Base-by-base conservation (phyloP, 2,329 filamentous ascomycete species). In the Diaporthe sp. region DNA sequence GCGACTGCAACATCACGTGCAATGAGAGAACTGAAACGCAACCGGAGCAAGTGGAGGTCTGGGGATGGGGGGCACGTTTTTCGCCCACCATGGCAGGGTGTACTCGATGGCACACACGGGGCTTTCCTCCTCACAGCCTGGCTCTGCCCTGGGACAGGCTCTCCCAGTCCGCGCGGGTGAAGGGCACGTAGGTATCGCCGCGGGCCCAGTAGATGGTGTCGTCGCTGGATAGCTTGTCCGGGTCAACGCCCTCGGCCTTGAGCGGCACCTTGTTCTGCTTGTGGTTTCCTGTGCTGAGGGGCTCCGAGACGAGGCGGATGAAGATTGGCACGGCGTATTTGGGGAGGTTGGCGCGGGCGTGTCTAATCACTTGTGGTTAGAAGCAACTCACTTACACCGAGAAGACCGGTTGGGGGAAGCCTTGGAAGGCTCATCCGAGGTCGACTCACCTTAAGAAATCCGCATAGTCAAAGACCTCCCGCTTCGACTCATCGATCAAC, bases 211-310 rank as follows among this genome's bases (percentile, higher is more conserved):
- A 81, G 4, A 90, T 72, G 37, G 82, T 79, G 71, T 89, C 88
- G 2, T 82, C 80, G 1, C 77, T 77, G 30, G 82, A 79, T 6
- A 87, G 83, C 79, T 86, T 86, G 32, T 82, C 81, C 2, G 90
- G 88, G 80, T 94, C 89, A 19, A 94, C 88, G 0, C 92, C 93
- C 76, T 94, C 92, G 59, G 89, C 88, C 78, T 92, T 87, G 59
- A 95, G 83, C 0, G 91, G 91, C 2, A 92, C 88, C 81, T 96
- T 96, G 80, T 94, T 94, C 83, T 95, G 93, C 84, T 96, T 96
- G 81, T 94, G 93, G 78, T 95, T 96, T 80, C 94, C 92, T 78
- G 91, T 93, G 8, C 92, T 89, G 35, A 87, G 89, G 72, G 88
- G 86, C 47, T 85, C 85, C 55, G 87, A 83, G 30, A 93, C 87